These are phyloP conservation scores for Senecio squalidus DNA, from an alignment of 140 eudicot species.

Conservation along the genomic window DNA sequence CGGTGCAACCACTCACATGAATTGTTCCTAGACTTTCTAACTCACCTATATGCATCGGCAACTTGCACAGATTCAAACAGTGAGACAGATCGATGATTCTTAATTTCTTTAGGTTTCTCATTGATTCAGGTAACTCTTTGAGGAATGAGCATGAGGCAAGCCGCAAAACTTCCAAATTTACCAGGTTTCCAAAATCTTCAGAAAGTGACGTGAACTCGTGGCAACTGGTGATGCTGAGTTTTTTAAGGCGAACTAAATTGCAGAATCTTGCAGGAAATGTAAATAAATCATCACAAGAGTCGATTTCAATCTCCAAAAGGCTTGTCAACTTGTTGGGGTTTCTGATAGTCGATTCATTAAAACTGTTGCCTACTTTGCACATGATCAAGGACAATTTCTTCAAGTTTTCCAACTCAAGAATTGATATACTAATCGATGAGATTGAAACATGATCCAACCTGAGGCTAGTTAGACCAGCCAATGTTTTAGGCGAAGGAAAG, in stretches of 20 bases:
- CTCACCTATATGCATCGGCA: constrained; percentile 17
- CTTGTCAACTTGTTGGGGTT: constrained; percentile 8
- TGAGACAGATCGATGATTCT: constrained; percentile 7
- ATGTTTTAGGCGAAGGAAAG: constrained; percentile 8
- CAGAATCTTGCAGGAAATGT: constrained; percentile 18
- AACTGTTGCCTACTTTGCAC: constrained; percentile 25
- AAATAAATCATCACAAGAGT: constrained; percentile 19
- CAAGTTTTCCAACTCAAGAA: constrained; percentile 11
- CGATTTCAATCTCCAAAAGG: constrained; percentile 22
- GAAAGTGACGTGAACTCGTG: constrained; percentile 14
- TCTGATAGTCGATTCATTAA: neutral
- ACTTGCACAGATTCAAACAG: neutral
- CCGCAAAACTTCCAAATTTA: constrained; percentile 21
- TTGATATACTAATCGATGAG: constrained; percentile 12
- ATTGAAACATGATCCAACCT: constrained; percentile 24
- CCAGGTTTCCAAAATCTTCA: constrained; percentile 6
- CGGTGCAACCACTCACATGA: constrained; percentile 9
- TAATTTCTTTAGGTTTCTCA: constrained; percentile 3
- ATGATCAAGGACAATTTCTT: constrained; percentile 25
- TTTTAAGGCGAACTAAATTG: constrained; percentile 11
- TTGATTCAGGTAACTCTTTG: neutral
- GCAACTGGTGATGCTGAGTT: constrained; percentile 22
- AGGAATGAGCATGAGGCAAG: constrained; percentile 23
- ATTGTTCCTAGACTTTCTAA: constrained; percentile 1
- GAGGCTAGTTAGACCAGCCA: constrained; percentile 13